Percentiles rank a stretch among this genome's conserved stretches.
Conservation (phyloP, 805 yeast species). For the Cyberlindnera suaveolens region DNA sequence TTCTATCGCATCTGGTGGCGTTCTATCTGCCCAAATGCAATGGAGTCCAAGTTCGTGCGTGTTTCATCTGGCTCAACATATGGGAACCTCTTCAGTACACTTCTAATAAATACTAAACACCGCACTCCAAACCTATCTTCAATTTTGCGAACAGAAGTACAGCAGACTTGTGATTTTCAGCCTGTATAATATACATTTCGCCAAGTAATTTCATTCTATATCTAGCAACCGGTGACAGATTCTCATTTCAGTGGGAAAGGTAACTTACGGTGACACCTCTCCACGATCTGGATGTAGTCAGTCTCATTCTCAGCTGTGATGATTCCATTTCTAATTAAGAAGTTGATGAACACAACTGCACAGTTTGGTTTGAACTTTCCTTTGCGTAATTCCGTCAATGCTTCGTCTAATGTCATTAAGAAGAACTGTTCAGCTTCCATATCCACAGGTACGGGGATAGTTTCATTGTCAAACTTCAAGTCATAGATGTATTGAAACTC, state of each 20-base stretch:
- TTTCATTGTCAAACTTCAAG: constrained; percentile 39
- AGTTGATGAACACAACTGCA: constrained; percentile 73
- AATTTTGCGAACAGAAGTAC: too few species aligned
- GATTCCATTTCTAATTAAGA: constrained; percentile 78
- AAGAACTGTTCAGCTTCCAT: constrained; percentile 72
- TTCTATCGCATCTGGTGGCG: too few species aligned
- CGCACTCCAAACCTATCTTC: too few species aligned
- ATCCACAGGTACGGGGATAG: constrained; percentile 56
- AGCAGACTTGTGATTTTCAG: too few species aligned
- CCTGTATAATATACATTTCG: too few species aligned
- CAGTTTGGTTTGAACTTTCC: constrained; percentile 88
- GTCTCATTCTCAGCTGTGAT: constrained; percentile 63
- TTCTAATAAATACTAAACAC: too few species aligned
- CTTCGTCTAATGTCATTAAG: constrained; percentile 55
- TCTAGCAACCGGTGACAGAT: too few species aligned
- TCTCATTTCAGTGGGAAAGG: constrained; percentile 53
- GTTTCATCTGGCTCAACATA: too few species aligned
- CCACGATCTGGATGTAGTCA: constrained; percentile 52
- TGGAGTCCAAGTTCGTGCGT: too few species aligned
- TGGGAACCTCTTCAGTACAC: too few species aligned
- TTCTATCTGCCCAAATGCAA: too few species aligned
- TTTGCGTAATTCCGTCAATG: constrained; percentile 38
- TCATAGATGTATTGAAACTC: constrained; percentile 85
- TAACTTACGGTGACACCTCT: constrained; percentile 58
- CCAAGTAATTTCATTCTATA: not conserved